These are phyloP conservation scores for Neurospora africana DNA, from an alignment of 495 filamentous ascomycete genomes.

Conservation along the genomic window DNA sequence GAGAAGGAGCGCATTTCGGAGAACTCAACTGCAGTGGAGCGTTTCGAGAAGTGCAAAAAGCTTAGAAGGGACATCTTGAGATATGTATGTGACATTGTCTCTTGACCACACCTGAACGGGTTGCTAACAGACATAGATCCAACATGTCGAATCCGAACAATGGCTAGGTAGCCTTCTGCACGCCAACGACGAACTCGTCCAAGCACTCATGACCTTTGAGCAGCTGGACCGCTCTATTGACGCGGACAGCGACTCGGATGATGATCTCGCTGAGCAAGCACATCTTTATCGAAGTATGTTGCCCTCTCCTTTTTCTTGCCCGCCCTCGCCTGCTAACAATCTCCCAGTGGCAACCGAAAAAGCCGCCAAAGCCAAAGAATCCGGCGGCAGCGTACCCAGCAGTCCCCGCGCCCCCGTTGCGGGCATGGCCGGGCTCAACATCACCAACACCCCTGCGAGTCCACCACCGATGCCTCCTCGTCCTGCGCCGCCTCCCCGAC, in stretches of 20 bases:
- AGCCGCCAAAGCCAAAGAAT: slow-evolving; percentile 34
- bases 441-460: slow-evolving; percentile 15
- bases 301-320: too few species aligned
- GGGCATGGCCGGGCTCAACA: slow-evolving; percentile 29
- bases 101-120: not conserved
- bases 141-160: slow-evolving; percentile 71
- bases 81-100: slow-evolving; percentile 44
- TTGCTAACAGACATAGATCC: slow-evolving; percentile 40
- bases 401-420: slow-evolving; percentile 20
- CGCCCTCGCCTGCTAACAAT: not conserved
- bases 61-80: slow-evolving; percentile 74
- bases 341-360: slow-evolving; percentile 40
- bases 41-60: slow-evolving; percentile 78
- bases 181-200: slow-evolving; percentile 76
- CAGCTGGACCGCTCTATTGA: slow-evolving; percentile 91
- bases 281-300: slow-evolving; percentile 42
- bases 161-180: slow-evolving; percentile 72
- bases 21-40: slow-evolving; percentile 60
- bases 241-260: slow-evolving; percentile 91
- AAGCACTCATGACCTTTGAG: slow-evolving; percentile 89
- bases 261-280: slow-evolving; percentile 46
- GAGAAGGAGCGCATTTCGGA: slow-evolving; percentile 82
- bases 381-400: slow-evolving; percentile 21
- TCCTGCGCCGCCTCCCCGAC: slow-evolving; percentile 32
- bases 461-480: slow-evolving; percentile 25